A percentile compares a stretch with the other conserved stretches of the same genome.
phyloP scores from a whole-genome alignment of 2,329 filamentous ascomycete genomes.

The Cordyceps pruinosa region DNA sequence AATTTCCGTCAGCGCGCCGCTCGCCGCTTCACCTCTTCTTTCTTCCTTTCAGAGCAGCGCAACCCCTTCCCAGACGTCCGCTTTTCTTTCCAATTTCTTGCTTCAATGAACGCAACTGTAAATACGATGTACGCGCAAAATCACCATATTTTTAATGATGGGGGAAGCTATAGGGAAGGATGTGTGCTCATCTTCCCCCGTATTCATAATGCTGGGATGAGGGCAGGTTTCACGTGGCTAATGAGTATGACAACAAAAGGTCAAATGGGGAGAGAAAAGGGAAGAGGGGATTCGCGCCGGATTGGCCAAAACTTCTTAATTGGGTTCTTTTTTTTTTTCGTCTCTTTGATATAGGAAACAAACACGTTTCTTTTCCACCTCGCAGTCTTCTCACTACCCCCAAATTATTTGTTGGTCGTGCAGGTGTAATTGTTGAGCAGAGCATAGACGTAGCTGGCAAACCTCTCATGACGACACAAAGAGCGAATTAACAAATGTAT shows the following conservation, averaged over 20 bases:
- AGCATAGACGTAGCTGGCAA: too few relatives aligned
- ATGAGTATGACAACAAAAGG: neutral
- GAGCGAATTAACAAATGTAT: constrained; percentile 22
- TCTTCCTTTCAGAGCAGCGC: neutral
- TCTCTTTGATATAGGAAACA: neutral
- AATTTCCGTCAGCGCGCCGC: neutral
- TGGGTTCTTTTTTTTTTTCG: neutral
- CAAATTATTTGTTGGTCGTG: too few relatives aligned
- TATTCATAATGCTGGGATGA: neutral
- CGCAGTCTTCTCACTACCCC: too few relatives aligned
- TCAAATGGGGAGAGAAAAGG: neutral
- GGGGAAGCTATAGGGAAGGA: neutral
- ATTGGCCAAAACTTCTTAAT: neutral
- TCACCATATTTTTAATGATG: constrained; percentile 4
- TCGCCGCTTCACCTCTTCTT: constrained; percentile 4
- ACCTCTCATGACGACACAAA: neutral
- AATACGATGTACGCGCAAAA: neutral
- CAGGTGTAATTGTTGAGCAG: too few relatives aligned
- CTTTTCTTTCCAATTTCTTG: neutral
- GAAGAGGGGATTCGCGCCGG: too few relatives aligned
- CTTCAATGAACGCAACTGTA: neutral
- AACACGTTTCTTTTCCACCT: too few relatives aligned
- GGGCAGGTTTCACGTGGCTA: neutral
- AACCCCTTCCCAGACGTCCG: neutral
- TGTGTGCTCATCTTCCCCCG: neutral